Conservation (phyloP, 1,139 yeast species). For the Hansenula anomala region DNA sequence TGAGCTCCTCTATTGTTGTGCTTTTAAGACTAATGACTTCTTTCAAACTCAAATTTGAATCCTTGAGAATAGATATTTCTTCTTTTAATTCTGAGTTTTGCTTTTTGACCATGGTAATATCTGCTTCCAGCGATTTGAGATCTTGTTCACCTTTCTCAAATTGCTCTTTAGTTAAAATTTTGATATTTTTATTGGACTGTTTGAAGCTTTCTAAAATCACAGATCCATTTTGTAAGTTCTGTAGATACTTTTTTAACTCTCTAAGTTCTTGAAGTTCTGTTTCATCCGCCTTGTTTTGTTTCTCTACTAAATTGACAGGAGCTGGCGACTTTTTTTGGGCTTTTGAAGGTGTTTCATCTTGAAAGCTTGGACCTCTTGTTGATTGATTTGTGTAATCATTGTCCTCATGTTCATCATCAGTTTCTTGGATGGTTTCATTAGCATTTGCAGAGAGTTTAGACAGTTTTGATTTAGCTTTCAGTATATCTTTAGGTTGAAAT, state of each 20-base stretch:
- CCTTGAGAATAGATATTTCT: not conserved
- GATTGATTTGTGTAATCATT: slow-evolving; percentile 2
- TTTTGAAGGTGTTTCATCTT: slow-evolving; percentile 19
- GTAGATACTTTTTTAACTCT: slow-evolving; percentile 12
- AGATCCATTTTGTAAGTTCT: slow-evolving; percentile 9
- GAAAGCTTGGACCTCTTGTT: slow-evolving; percentile 5
- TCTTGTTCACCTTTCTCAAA: not conserved
- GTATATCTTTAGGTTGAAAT: slow-evolving; percentile 19
- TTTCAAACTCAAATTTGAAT: not conserved
- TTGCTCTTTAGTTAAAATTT: not conserved
- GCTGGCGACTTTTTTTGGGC: not conserved
- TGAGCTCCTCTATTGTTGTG: not conserved
- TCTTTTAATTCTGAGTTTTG: not conserved
- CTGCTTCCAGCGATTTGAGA: not conserved
- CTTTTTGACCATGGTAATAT: too few relatives aligned
- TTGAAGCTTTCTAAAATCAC: slow-evolving; percentile 3
- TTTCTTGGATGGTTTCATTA: not conserved
- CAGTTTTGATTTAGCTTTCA: slow-evolving; percentile 17
- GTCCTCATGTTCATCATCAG: slow-evolving; percentile 5
- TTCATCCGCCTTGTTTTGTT: slow-evolving; percentile 1
- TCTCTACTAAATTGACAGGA: not conserved
- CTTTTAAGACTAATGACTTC: not conserved
- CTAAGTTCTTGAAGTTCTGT: slow-evolving; percentile 15
- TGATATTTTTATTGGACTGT: not conserved
- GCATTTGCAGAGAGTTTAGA: slow-evolving; percentile 12